Conservation (phyloP, 805 yeast genomes). For the Candida broadrunensis region DNA sequence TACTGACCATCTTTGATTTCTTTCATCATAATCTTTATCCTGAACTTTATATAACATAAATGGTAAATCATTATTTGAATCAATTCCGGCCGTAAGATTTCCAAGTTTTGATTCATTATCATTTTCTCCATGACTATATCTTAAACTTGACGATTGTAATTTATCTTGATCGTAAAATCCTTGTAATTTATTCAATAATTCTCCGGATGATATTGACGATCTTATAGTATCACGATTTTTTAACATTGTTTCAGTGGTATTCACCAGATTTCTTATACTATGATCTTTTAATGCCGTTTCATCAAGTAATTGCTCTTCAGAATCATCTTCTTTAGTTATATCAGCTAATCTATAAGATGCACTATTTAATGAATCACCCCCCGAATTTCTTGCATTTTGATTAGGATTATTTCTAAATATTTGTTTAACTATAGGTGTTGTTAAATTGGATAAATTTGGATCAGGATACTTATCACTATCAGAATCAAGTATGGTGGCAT, state of each 20-base stretch:
- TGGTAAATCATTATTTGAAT: constrained; percentile 23
- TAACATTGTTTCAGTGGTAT: constrained; percentile 5
- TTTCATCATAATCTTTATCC: constrained; percentile 21
- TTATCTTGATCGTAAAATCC: constrained; percentile 8
- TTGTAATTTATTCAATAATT: constrained; percentile 23
- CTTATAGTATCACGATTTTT: constrained; percentile 11
- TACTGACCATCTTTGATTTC: constrained; percentile 22
- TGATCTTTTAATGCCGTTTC: not conserved
- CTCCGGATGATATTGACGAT: constrained; percentile 25
- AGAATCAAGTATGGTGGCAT: not conserved
- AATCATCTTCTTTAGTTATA: not conserved
- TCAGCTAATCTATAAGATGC: not conserved
- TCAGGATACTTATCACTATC: not conserved
- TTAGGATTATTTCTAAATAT: too few species aligned
- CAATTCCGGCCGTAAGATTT: constrained; percentile 26
- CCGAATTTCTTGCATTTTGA: not conserved
- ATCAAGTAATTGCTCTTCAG: not conserved
- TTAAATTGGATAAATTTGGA: constrained; percentile 12
- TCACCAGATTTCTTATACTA: not conserved
- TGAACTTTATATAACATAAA: constrained; percentile 28
- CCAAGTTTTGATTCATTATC: not conserved
- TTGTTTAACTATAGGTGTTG: constrained; percentile 2
- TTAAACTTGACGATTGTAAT: not conserved
- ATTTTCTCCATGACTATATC: not conserved
- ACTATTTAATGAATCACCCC: not conserved